A percentile compares a stretch with the other conserved stretches of the same genome.
phyloP scores from a whole-genome alignment of 768 basidiomycete genomes.

The Rhizopogon vinicolor region DNA sequence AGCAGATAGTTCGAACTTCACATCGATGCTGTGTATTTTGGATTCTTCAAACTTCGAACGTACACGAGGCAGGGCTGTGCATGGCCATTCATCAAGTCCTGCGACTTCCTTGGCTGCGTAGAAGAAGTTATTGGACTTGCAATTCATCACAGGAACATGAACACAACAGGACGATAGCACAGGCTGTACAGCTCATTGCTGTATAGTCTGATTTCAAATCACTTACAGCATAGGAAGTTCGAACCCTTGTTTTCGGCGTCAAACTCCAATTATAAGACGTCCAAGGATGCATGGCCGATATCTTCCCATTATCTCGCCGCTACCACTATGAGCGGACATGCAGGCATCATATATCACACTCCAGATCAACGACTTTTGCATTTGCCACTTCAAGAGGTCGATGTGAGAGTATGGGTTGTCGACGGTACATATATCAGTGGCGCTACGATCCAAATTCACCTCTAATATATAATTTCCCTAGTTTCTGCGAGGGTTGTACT shows the following conservation, averaged over 20 bases:
- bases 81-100: neutral
- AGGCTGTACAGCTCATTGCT: neutral
- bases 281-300: neutral
- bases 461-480: constrained; percentile 16
- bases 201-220: neutral
- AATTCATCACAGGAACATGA: neutral
- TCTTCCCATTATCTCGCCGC: neutral
- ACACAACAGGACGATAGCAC: neutral
- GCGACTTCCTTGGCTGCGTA: neutral
- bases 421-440: constrained; percentile 29
- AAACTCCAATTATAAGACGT: neutral
- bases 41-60: neutral
- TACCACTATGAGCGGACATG: neutral
- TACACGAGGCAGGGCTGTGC: neutral
- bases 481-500: constrained; percentile 42
- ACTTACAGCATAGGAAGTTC: neutral
- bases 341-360: constrained; percentile 30
- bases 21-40: too few relatives aligned
- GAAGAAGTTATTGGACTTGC: too few relatives aligned
- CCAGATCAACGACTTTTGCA: constrained; percentile 19
- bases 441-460: neutral
- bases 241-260: neutral
- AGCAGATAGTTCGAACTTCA: too few relatives aligned
- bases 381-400: constrained; percentile 39
- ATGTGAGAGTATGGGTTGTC: constrained; percentile 35